phyloP scores from a whole-genome alignment of 2,329 filamentous ascomycete species.

The Annulohypoxylon truncatum region DNA sequence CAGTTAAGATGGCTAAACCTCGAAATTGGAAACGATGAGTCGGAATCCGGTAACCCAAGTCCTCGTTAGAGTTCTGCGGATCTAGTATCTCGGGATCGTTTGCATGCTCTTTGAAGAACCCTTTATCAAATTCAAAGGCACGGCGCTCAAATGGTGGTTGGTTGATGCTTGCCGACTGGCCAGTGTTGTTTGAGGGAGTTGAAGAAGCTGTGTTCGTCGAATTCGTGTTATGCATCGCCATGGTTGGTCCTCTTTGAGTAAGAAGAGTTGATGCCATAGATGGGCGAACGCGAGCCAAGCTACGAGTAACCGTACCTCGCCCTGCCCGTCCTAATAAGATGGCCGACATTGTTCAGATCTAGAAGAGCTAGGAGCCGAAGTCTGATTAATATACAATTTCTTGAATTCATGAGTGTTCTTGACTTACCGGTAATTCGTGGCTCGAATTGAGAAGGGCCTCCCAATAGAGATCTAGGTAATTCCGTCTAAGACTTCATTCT shows the following conservation, averaged over 20 bases:
- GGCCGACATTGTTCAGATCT: neutral
- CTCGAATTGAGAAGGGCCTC: neutral
- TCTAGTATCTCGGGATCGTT: constrained; percentile 2
- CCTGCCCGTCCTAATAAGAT: neutral
- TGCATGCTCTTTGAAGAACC: neutral
- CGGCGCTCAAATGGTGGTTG: neutral
- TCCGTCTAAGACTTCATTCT: neutral
- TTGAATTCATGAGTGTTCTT: neutral
- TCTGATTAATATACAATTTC: neutral
- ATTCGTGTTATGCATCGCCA: neutral
- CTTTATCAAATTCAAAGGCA: neutral
- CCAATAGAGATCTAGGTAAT: neutral
- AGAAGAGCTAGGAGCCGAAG: neutral
- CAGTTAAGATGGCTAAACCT: neutral
- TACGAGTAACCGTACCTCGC: neutral
- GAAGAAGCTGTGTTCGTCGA: neutral
- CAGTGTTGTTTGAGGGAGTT: neutral
- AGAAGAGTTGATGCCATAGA: neutral
- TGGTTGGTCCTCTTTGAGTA: neutral
- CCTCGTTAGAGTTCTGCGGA: neutral
- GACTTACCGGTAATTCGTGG: neutral
- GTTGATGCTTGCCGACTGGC: neutral
- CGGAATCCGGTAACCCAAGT: neutral
- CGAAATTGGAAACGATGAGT: neutral
- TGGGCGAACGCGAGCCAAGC: neutral